Evolutionary conservation across 441 rosid species (phyloP).

Genomic region (Flueggea neowawraea): DNA sequence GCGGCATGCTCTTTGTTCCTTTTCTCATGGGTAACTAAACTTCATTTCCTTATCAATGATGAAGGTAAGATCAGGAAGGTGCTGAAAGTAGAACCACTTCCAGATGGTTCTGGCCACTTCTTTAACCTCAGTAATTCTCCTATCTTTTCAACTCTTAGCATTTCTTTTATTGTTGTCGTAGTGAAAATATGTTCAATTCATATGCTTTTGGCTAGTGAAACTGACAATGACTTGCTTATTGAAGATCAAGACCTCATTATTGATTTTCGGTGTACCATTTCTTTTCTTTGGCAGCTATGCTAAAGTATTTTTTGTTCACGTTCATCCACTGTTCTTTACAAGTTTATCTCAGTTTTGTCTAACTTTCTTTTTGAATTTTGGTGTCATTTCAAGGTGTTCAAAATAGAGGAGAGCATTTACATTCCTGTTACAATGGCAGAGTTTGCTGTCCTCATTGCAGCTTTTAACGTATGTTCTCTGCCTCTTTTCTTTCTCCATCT

Average conservation of each 20-base stretch:
- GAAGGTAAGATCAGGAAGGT: slow-evolving; percentile 94
- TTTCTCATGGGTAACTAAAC: not conserved
- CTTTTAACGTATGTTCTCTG: slow-evolving; percentile 57
- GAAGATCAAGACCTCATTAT: no score
- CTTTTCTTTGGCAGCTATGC: no score
- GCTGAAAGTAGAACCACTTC: slow-evolving; percentile 92
- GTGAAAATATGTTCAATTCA: not conserved
- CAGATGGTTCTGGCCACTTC: slow-evolving; percentile 94
- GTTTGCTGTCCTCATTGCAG: slow-evolving; percentile 68
- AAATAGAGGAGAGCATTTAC: slow-evolving; percentile 79
- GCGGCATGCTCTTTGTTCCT: not conserved
- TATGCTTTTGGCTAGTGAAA: not conserved
- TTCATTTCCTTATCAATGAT: slow-evolving; percentile 38
- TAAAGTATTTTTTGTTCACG: no score
- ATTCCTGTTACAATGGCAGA: slow-evolving; percentile 87
- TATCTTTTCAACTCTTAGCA: slow-evolving; percentile 16
- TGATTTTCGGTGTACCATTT: no score
- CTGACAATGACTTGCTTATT: no score
- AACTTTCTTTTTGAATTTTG: slow-evolving; percentile 9
- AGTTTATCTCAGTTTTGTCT: slow-evolving; percentile 1
- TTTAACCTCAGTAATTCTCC: slow-evolving; percentile 78
- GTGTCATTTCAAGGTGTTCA: slow-evolving; percentile 68
- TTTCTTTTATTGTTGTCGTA: slow-evolving; percentile 10
- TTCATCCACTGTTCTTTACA: no score
- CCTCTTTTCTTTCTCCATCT: slow-evolving; percentile 12